These are phyloP conservation scores for Hanseniaspora clermontiae DNA, from an alignment of 805 yeast species.

Conservation along the genomic window DNA sequence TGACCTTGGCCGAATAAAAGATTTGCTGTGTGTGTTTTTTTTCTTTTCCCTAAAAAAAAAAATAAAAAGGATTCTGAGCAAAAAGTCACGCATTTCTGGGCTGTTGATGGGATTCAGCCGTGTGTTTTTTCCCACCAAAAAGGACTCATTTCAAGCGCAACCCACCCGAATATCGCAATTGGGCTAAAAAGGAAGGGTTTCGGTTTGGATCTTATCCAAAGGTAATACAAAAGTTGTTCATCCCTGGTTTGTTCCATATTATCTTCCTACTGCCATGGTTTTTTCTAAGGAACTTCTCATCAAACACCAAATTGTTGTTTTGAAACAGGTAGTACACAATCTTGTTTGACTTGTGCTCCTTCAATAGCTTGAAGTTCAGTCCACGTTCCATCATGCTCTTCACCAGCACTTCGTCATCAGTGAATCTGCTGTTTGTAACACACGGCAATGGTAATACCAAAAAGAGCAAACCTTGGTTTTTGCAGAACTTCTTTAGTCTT, in stretches of 20 bases:
- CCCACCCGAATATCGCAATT: conserved; percentile 10
- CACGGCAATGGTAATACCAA: conserved; percentile 86
- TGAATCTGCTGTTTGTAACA: conserved; percentile 67
- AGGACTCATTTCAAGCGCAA: no score
- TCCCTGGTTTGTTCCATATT: not conserved
- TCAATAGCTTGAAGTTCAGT: conserved; percentile 45
- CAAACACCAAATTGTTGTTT: conserved; percentile 29
- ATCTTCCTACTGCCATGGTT: not conserved
- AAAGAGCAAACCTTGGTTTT: conserved; percentile 35
- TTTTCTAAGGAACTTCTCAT: not conserved
- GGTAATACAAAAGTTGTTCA: conserved; percentile 2
- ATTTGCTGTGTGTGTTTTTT: not conserved
- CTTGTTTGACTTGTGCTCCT: conserved; percentile 51
- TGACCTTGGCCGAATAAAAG: not conserved
- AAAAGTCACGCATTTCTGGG: conserved; percentile 7
- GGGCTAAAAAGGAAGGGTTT: no score
- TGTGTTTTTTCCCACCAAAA: not conserved
- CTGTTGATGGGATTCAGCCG: not conserved
- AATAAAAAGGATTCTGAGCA: not conserved
- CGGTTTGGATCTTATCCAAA: not conserved
- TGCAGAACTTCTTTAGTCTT: conserved; percentile 40
- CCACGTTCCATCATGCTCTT: conserved; percentile 34
- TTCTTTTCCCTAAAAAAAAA: not conserved
- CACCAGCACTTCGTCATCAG: conserved; percentile 33
- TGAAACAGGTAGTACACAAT: conserved; percentile 59